These are phyloP conservation scores for Haplosporangium sp. DNA, from an alignment of 371 early-diverging fungal genomes.

Conservation along the genomic window DNA sequence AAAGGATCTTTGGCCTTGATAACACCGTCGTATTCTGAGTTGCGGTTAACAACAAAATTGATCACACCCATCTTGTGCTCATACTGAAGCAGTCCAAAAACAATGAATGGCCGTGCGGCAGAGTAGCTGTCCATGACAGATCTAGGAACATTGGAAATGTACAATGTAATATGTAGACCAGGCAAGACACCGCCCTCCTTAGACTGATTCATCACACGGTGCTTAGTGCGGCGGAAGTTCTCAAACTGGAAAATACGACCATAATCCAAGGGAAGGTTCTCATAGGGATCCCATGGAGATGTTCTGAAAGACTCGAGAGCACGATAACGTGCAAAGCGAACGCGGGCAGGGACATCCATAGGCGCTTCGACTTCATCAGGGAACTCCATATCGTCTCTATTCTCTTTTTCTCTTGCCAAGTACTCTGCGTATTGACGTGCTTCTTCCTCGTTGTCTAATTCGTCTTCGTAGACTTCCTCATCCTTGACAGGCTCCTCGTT, in stretches of 20 bases:
- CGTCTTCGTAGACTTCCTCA: constrained; percentile 60
- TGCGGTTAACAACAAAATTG: constrained; percentile 81
- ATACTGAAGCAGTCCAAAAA: constrained; percentile 91
- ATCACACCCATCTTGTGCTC: constrained; percentile 94
- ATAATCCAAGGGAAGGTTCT: constrained; percentile 96
- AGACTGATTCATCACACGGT: constrained; percentile 74
- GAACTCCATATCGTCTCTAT: constrained; percentile 84
- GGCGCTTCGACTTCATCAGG: constrained; percentile 98
- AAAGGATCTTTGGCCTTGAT: constrained; percentile 88
- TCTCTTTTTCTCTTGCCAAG: constrained; percentile 75
- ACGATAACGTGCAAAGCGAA: constrained; percentile 92
- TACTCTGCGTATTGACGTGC: constrained; percentile 71
- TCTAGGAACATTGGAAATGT: constrained; percentile 78
- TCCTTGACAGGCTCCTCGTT: constrained; percentile 34
- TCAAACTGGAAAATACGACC: constrained; percentile 95
- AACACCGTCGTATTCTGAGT: constrained; percentile 76
- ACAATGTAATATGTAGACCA: constrained; percentile 75
- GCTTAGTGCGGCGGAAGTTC: constrained; percentile 83
- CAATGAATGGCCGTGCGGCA: constrained; percentile 71
- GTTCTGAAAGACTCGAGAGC: constrained; percentile 94
- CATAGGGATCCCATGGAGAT: constrained; percentile 98
- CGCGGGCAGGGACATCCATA: constrained; percentile 82
- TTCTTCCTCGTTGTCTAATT: constrained; percentile 64
- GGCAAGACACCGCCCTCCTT: constrained; percentile 64
- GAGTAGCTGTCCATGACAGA: constrained; percentile 64